Base-by-base conservation (phyloP, 2,329 filamentous ascomycete species). In the Phyllosticta citribraziliensis region DNA sequence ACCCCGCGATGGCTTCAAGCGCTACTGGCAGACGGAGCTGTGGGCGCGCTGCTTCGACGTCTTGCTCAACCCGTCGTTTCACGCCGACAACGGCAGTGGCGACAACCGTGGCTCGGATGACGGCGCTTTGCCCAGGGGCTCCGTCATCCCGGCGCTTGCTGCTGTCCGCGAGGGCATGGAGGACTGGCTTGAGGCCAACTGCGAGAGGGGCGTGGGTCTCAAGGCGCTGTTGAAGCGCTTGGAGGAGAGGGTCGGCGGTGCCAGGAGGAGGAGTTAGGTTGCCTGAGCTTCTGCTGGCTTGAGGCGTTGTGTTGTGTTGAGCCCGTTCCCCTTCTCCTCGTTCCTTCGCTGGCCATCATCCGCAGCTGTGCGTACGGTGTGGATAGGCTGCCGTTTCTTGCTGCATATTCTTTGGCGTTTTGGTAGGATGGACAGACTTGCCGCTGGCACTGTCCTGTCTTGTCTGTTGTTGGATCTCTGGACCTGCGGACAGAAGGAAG, bases 1-100 rank as follows among this genome's bases (percentile, higher is more conserved):
- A 65, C 85, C 97, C 66, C 84, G 88, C 57, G 93, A 97, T 74
- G 84, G 80, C 14, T 76, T 97, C 63, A 99, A 99, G 79, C 78
- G 94, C 53, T 99, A 99, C 75, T 99, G 94, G 94, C 92, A 97
- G 79, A 88, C 86, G 56, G 91, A 96, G 56, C 84, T 97, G 53
- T 99, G 94, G 94, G 76, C 72, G 2, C 85, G 88, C 63, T 86
- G 88, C 55, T 96, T 99, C 72, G 88, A 92, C 65, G 68, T 97
- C 62, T 76, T 97, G 65, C 79, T 99, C 52, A 99, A 99, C 73
- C 92, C 93, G 0, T 80, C 82, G 2, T 80, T 79, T 62, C 85
- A 86, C 73, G 33, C 33, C 33, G 11, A 40, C 33, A 17, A 12
- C 33, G 5, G 5, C 33, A 17, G 12, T 20, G n/a, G 11, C 33